phyloP scores from a whole-genome alignment of 2,329 filamentous ascomycete species.

The Claviceps digitariae region DNA sequence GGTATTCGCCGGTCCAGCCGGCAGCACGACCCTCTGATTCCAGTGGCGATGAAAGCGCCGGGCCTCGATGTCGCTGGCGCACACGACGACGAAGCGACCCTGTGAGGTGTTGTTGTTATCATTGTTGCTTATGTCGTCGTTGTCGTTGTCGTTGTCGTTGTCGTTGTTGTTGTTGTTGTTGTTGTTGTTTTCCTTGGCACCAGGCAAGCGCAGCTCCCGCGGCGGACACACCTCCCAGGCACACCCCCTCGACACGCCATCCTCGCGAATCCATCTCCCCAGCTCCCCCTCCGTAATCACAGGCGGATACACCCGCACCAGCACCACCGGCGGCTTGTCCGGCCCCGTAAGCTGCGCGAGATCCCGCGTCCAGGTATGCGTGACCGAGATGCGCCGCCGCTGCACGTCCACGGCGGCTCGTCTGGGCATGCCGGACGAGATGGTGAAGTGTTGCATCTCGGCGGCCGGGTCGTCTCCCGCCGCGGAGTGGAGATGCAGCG shows the following conservation, averaged over 20 bases:
- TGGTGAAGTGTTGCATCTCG: constrained; percentile 16
- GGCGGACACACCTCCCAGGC: constrained; percentile 11
- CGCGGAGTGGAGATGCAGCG: constrained; percentile 12
- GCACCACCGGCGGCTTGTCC: constrained; percentile 15
- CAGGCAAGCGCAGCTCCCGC: neutral
- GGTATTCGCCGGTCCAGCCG: constrained; percentile 5
- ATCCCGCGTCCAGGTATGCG: constrained; percentile 14
- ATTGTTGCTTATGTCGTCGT: too few relatives aligned
- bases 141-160: too few relatives aligned
- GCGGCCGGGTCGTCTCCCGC: constrained; percentile 7
- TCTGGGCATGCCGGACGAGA: constrained; percentile 15
- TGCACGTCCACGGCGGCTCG: constrained; percentile 3
- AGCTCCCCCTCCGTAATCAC: constrained; percentile 20
- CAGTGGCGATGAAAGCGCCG: constrained; percentile 27
- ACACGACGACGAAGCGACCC: constrained; percentile 21
- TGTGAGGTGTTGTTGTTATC: constrained; percentile 5
- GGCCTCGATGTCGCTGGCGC: constrained; percentile 18
- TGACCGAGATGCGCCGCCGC: constrained; percentile 10
- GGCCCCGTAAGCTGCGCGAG: constrained; percentile 13
- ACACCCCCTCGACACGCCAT: constrained; percentile 24
- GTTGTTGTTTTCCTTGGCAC: too few relatives aligned
- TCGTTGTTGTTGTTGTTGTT: too few relatives aligned
- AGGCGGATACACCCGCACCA: constrained; percentile 18
- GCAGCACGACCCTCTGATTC: constrained; percentile 23
- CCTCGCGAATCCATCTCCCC: constrained; percentile 24